These are phyloP conservation scores for Arctium lappa DNA, from an alignment of 129 eudicot genomes.

Conservation along the genomic window DNA sequence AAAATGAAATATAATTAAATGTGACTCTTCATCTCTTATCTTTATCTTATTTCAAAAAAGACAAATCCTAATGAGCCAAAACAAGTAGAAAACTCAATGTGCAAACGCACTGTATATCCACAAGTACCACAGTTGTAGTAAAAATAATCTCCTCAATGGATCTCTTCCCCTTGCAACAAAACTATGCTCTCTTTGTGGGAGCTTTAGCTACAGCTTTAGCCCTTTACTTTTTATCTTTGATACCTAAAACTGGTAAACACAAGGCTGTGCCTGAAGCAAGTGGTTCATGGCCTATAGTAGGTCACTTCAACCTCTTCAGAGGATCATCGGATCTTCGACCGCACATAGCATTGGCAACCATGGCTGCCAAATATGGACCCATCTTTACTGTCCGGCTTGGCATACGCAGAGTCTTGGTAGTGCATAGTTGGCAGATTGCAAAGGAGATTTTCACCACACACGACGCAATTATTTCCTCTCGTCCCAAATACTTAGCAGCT, in stretches of 20 bases:
- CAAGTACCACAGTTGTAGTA: background rate
- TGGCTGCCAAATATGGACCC: slow-evolving; percentile 36
- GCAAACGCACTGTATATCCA: background rate
- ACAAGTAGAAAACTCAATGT: background rate
- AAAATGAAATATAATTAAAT: background rate
- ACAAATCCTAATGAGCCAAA: background rate
- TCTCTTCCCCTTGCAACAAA: slow-evolving; percentile 8
- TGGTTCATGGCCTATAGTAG: slow-evolving; percentile 54
- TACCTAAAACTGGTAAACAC: slow-evolving; percentile 11
- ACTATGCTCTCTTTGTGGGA: background rate
- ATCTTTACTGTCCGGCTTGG: slow-evolving; percentile 27
- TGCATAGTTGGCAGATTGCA: slow-evolving; percentile 29
- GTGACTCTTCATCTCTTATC: background rate
- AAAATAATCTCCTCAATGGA: slow-evolving; percentile 6
- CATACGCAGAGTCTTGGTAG: slow-evolving; percentile 20
- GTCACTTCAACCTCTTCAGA: slow-evolving; percentile 30
- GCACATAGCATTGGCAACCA: slow-evolving; percentile 20
- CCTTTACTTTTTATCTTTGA: slow-evolving; percentile 2
- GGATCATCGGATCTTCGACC: slow-evolving; percentile 15
- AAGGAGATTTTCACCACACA: slow-evolving; percentile 34
- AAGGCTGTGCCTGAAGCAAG: slow-evolving; percentile 37
- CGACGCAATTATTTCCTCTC: slow-evolving; percentile 18
- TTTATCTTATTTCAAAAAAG: background rate
- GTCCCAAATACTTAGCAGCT: slow-evolving; percentile 24
- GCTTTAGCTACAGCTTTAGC: slow-evolving; percentile 16